Percentiles rank a stretch among this genome's conserved stretches.
phyloP scores from a whole-genome alignment of 352 stramenopile species.

The Phytophthora ramorum region DNA sequence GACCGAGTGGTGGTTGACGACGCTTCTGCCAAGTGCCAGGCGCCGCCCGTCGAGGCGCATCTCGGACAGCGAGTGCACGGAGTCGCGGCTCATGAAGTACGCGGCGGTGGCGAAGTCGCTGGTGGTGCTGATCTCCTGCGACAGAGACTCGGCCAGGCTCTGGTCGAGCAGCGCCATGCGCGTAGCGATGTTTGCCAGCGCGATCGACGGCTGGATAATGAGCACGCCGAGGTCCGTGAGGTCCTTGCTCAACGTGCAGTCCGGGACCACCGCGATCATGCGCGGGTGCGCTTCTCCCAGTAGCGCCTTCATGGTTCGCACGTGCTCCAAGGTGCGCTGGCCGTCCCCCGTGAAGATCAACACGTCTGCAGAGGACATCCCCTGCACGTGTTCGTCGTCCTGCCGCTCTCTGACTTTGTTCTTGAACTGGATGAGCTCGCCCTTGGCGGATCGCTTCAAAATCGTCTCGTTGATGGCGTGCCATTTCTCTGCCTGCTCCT shows the following conservation, averaged over 20 bases:
- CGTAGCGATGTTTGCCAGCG: conserved; percentile 69
- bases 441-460: conserved; percentile 54
- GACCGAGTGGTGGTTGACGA: conserved; percentile 75
- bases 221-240: conserved; percentile 59
- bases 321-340: conserved; percentile 50
- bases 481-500: conserved; percentile 66
- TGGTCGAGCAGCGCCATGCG: conserved; percentile 67
- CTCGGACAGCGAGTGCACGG: conserved; percentile 46
- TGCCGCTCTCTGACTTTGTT: conserved; percentile 58
- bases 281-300: conserved; percentile 51
- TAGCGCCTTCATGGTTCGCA: conserved; percentile 52
- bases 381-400: conserved; percentile 34
- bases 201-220: conserved; percentile 71
- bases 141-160: conserved; percentile 46
- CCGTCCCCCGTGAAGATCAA: conserved; percentile 70
- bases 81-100: conserved; percentile 59
- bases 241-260: conserved; percentile 44
- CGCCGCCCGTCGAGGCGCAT: conserved; percentile 47
- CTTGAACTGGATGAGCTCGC: conserved; percentile 72
- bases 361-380: conserved; percentile 57
- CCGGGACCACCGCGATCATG: conserved; percentile 62
- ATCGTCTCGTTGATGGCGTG: conserved; percentile 66
- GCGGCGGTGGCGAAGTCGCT: conserved; percentile 53
- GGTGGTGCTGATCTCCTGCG: conserved; percentile 54
- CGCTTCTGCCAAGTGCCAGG: conserved; percentile 51